These are phyloP conservation scores for Pholiota microspora DNA, from an alignment of 768 basidiomycete species.

Conservation along the genomic window DNA sequence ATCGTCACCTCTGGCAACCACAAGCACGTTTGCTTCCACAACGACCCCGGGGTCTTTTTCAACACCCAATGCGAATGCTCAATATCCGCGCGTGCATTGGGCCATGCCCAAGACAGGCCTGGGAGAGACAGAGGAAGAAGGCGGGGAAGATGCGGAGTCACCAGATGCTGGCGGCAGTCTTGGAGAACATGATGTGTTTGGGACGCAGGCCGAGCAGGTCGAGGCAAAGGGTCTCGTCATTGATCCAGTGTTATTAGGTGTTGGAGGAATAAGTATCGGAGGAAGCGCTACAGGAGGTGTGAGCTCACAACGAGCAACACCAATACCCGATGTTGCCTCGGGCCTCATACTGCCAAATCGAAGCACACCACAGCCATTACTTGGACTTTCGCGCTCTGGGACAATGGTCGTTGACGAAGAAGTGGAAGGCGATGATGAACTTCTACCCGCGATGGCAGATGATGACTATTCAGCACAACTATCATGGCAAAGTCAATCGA, in stretches of 20 bases:
- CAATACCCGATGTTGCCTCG: conserved; percentile 14
- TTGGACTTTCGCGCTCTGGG: conserved; percentile 12
- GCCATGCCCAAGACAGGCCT: conserved; percentile 18
- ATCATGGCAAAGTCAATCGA: conserved; percentile 84
- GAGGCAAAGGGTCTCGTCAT: conserved; percentile 12
- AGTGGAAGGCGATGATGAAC: conserved; percentile 76
- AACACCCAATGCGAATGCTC: conserved; percentile 13
- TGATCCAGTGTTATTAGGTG: conserved; percentile 23
- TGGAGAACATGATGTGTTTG: not conserved
- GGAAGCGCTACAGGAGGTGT: not conserved
- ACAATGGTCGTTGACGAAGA: conserved; percentile 39
- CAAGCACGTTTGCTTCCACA: conserved; percentile 14
- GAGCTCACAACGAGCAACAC: conserved; percentile 14
- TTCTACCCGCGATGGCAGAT: conserved; percentile 83
- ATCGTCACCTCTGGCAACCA: conserved; percentile 25
- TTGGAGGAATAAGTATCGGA: conserved; percentile 4
- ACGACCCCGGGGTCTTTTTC: conserved; percentile 11
- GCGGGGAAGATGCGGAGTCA: not conserved
- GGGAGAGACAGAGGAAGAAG: conserved; percentile 3
- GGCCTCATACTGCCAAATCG: conserved; percentile 14
- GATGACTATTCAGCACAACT: conserved; percentile 85
- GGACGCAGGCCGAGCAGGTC: not conserved
- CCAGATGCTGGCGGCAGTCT: not conserved
- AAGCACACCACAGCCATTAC: conserved; percentile 16
- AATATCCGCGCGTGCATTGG: conserved; percentile 42